These are phyloP conservation scores for Chlamydomonas asymmetrica DNA, from an alignment of 139 green algal genomes.

Conservation along the genomic window DNA sequence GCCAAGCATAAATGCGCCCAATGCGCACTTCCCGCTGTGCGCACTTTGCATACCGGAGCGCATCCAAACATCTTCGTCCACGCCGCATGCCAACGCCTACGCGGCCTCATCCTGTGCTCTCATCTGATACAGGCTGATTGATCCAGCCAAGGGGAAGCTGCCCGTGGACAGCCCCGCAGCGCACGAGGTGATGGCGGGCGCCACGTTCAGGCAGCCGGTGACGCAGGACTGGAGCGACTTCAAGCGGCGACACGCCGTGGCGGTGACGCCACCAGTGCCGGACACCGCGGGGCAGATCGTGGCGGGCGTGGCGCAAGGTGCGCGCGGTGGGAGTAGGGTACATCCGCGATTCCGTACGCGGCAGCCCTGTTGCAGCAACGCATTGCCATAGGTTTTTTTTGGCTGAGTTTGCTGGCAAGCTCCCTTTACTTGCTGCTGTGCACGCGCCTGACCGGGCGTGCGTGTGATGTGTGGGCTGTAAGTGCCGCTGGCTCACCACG, in stretches of 20 bases:
- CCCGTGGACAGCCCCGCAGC: background rate
- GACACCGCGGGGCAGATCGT: constrained; percentile 23
- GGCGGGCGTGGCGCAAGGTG: background rate
- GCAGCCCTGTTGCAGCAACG: background rate
- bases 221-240: constrained; percentile 12
- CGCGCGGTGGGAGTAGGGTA: no score
- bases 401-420: background rate
- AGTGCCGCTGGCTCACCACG: background rate
- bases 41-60: background rate
- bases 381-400: background rate
- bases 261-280: constrained; percentile 8
- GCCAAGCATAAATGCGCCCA: no score
- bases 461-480: background rate
- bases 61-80: background rate
- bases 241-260: background rate
- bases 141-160: constrained; percentile 30
- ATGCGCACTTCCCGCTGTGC: background rate
- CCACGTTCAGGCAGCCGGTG: constrained; percentile 18
- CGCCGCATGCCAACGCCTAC: no score
- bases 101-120: no score
- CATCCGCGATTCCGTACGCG: background rate
- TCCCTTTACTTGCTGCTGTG: background rate
- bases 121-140: constrained; percentile 27
- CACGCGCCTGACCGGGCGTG: no score
- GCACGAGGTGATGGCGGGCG: constrained; percentile 17